Conservation (phyloP, 768 basidiomycete species). For the Calocera cornea region DNA sequence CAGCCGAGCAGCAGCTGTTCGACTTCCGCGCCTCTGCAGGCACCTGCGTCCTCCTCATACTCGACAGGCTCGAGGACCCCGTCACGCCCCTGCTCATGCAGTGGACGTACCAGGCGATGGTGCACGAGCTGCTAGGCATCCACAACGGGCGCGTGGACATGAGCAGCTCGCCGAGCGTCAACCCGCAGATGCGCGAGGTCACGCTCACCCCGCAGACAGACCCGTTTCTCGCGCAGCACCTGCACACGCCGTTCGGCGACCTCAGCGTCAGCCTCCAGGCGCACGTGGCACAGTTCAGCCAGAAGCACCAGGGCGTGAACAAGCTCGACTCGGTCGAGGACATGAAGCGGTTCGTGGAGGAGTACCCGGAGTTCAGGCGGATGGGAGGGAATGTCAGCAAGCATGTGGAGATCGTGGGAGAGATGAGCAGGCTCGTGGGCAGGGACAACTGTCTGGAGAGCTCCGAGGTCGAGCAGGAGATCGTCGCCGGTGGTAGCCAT, state of each 20-base stretch:
- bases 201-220: constrained; percentile 84
- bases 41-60: constrained; percentile 75
- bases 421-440: constrained; percentile 80
- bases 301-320: constrained; percentile 52
- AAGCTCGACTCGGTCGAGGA: constrained; percentile 87
- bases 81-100: constrained; percentile 91
- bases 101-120: constrained; percentile 99
- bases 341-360: constrained; percentile 96
- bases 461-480: constrained; percentile 90
- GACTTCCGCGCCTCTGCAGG: constrained; percentile 85
- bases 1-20: constrained; percentile 54
- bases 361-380: constrained; percentile 94
- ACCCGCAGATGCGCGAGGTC: constrained; percentile 50
- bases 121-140: constrained; percentile 87
- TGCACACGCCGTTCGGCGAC: constrained; percentile 90
- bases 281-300: constrained; percentile 91
- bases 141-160: constrained; percentile 87
- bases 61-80: constrained; percentile 93
- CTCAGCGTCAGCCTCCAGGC: constrained; percentile 80
- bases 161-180: constrained; percentile 20
- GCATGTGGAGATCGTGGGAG: constrained; percentile 93
- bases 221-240: constrained; percentile 83
- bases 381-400: constrained; percentile 97
- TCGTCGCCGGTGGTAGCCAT: constrained; percentile 77
- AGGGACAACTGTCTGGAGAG: constrained; percentile 75